Conservation (phyloP, 2,329 filamentous ascomycete genomes). For the Leptographium wingfieldii region DNA sequence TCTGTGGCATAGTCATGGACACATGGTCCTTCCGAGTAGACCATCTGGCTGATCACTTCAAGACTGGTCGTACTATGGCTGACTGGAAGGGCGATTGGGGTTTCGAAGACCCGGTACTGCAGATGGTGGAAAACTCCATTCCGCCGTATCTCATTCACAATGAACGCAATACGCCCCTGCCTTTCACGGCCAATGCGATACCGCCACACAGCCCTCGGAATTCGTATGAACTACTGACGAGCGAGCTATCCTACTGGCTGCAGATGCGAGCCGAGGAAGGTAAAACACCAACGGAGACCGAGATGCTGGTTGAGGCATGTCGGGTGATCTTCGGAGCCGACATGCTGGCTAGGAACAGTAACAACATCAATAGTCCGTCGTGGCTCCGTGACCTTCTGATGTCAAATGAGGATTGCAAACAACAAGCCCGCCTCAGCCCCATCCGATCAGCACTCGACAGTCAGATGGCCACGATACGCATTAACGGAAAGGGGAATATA, state of each 20-base stretch:
- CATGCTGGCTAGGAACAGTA: conserved; percentile 23
- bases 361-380: conserved; percentile 21
- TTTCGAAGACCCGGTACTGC: conserved; percentile 47
- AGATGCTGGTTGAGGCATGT: conserved; percentile 46
- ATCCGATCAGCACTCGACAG: conserved; percentile 33
- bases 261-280: conserved; percentile 30
- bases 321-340: conserved; percentile 45
- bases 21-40: conserved; percentile 49
- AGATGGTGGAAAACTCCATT: conserved; percentile 54
- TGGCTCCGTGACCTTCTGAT: conserved; percentile 51
- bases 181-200: conserved; percentile 34
- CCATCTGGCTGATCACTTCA: conserved; percentile 56
- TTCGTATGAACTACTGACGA: conserved; percentile 49
- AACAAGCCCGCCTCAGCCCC: conserved; percentile 34
- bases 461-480: conserved; percentile 34
- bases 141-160: conserved; percentile 54
- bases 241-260: conserved; percentile 41
- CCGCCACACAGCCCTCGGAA: conserved; percentile 36
- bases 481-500: conserved; percentile 45
- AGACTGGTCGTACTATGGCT: conserved; percentile 51
- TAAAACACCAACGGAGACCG: conserved; percentile 32
- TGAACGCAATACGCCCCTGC: conserved; percentile 44
- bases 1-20: conserved; percentile 49
- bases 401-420: conserved; percentile 28
- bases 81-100: conserved; percentile 61